Base-by-base conservation (phyloP, 2,329 filamentous ascomycete genomes). In the Clathrospora elynae region DNA sequence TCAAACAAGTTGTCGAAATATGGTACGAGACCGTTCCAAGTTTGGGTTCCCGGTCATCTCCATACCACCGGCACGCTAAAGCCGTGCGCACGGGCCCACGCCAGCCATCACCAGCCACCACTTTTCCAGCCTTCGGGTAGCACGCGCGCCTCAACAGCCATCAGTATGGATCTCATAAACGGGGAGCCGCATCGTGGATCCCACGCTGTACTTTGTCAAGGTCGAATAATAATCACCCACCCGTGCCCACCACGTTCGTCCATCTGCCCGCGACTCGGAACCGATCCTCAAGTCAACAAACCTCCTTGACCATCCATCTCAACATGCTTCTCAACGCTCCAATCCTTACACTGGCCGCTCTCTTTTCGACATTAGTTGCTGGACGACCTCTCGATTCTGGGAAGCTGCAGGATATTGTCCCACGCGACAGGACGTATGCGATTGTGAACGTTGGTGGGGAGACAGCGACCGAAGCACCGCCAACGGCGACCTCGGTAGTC, bases 371-470 rank as follows among this genome's bases (percentile, higher is more conserved):
- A 11, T 20, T 68, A 11, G 45, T 39, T 17, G 46, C 40, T 37
- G 60, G 46, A n/a, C 44, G 62, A 19, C 67, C 67, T 2, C 46
- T 70, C 12, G 59, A 66, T 10, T 44, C 49, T 35, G 19, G 29
- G 4, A 47, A 51, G 25, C 42, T 46, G 18, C 48, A 40, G 18
- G 26, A 57, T 11, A 14, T 62, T 19, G 51, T 43, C 18, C 53
- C 53, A 17, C 62, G 64, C 9, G 52, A 56, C 20, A 70, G 66
- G 43, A 65, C 60, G 20, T 72, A 71, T 40, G 58, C 64, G 3
- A 57, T 72, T n/a, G 65, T 72, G 51, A 72, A 72, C 36, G 69
- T 71, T 14, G 69, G 70, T 29, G 69, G 69, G 19, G 68, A 68
- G 16, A 55, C 62, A 9, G 51, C 61, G 4, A 59, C 58, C 13